Evolutionary conservation across 2,329 filamentous ascomycete genomes (phyloP), one percentile per base, ranked within the genome.

Genomic region (Aspergillus fijiensis): DNA sequence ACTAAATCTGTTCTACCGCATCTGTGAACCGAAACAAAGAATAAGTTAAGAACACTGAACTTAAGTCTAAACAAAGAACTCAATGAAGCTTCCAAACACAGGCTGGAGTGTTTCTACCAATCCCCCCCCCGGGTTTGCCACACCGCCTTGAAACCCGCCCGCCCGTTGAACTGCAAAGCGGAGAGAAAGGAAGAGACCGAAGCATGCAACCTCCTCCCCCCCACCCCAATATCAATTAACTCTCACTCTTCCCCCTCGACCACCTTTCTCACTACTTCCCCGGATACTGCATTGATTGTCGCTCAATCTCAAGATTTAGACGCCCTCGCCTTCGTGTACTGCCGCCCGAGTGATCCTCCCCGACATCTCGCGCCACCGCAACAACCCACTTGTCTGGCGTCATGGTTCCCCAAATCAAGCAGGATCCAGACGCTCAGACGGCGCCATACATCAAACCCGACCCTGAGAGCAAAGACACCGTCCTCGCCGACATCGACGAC

Each of bases 401-500:
- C 64, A 74, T 65, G 67, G 70, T 72, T 65, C 66, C 73, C 55
- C 72, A 73, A 55, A 63, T 80, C 69, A 79, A 80, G 63, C 72
- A 69, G 63, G 78, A 80, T 59, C 72, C 76, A 33, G 76, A 75
- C 65, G 67, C 70, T 60, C 65, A 73, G 58, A 61, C 65, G 23
- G 67, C 69, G 31, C 67, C 69, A 31, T 75, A 73, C 63, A 76
- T 79, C 68, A 79, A 79, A 60, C 60, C 70, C 6, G 76, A 79
- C 35, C 77, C 77, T 4, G 77, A 80, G 50, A 72, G 63, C 60
- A 76, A 76, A 63, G 76, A 77, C 50, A 57, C 66, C 4, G 65
- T 70, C 25, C 69, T 75, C 25, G 70, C 65, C 4, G 70, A 72
- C 52, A 63, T 78, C 5, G 75, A 77, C 2, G 89, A 91, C 54